Base-by-base conservation (phyloP, 208 protist genomes). In the Balamuthia mandrillaris region DNA sequence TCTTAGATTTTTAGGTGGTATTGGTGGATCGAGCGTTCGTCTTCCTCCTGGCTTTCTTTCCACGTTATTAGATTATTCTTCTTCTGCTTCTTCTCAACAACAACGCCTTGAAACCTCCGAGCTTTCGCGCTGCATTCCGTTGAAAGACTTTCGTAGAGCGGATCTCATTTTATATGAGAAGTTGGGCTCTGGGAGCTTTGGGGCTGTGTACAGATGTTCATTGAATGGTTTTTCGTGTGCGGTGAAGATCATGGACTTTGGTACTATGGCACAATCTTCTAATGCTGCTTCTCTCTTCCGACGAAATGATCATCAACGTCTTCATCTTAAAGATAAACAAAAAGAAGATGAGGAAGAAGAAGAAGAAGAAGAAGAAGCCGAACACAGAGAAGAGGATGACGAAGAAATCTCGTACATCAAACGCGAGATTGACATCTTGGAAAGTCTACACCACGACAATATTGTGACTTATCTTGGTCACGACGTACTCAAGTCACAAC, bases 391-490 rank as follows among this genome's bases (percentile, higher is more conserved):
- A 5, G 49, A 33, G 3, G 63, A 72, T 18, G 35, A 33, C 21
- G 63, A 72, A 33, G 49, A 72, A 21, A 81, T 60, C 54, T 58
- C 51, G 37, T 65, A 65, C 37, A 58, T 81, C n/a, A 63, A 81
- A 21, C 47, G 45, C n/a, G 72, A 81, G 54, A 63, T 81, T 14
- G 41, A 39, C 24, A 81, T 81, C 58, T 63, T 81, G 33, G 72
- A 81, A 31, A 33, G 44, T 16, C 47, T 81, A 6, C 47, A 47
- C 37, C 72, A 81, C 44, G 54, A 81, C 52, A 81, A 81, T 18
- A 39, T 81, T 10, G 72, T 81, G 21, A 81, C 72, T 27, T 81
- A 81, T n/a, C 54, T 81, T 7, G 72, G 72, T 9, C 72, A 81
- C 45, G 72, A 81, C 33, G 37, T 81, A 21, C n/a, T 18, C 9